Evolutionary conservation across 768 basidiomycete species (phyloP).

Genomic region (Podaxis mareebaensis): DNA sequence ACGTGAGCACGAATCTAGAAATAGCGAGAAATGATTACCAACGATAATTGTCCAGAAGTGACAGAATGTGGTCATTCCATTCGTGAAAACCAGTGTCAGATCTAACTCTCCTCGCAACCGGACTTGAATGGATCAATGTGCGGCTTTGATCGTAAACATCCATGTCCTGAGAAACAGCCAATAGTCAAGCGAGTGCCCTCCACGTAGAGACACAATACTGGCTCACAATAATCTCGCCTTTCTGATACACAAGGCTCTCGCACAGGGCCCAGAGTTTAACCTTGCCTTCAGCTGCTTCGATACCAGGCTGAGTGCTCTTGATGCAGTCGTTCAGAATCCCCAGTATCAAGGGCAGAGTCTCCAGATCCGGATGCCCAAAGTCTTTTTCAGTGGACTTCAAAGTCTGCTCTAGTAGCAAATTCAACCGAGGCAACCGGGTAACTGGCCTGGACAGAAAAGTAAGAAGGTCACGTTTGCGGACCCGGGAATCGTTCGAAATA

Average conservation of each 20-base stretch:
- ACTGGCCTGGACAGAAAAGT: slow-evolving; percentile 86
- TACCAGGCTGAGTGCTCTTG: slow-evolving; percentile 87
- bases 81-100: slow-evolving; percentile 63
- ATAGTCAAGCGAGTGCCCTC: not conserved
- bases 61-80: slow-evolving; percentile 70
- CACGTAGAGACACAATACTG: not conserved
- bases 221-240: slow-evolving; percentile 80
- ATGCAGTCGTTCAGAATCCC: slow-evolving; percentile 69
- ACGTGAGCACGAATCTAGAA: not conserved
- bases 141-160: slow-evolving; percentile 78
- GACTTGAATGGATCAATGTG: slow-evolving; percentile 66
- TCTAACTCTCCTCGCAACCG: slow-evolving; percentile 58
- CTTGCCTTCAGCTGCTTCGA: slow-evolving; percentile 87
- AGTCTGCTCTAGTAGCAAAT: slow-evolving; percentile 71
- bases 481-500: slow-evolving; percentile 61
- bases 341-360: slow-evolving; percentile 72
- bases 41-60: slow-evolving; percentile 80
- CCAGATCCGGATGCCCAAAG: slow-evolving; percentile 76
- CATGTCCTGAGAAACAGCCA: slow-evolving; percentile 62
- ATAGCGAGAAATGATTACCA: slow-evolving; percentile 24
- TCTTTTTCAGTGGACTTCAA: slow-evolving; percentile 64
- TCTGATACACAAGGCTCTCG: slow-evolving; percentile 72
- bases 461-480: slow-evolving; percentile 74
- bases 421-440: slow-evolving; percentile 82
- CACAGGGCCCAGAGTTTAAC: slow-evolving; percentile 85